Evolutionary conservation across 1,139 yeast species (phyloP), one percentile per base, ranked within the genome.

Genomic region (Arxiozyma slooffiae): DNA sequence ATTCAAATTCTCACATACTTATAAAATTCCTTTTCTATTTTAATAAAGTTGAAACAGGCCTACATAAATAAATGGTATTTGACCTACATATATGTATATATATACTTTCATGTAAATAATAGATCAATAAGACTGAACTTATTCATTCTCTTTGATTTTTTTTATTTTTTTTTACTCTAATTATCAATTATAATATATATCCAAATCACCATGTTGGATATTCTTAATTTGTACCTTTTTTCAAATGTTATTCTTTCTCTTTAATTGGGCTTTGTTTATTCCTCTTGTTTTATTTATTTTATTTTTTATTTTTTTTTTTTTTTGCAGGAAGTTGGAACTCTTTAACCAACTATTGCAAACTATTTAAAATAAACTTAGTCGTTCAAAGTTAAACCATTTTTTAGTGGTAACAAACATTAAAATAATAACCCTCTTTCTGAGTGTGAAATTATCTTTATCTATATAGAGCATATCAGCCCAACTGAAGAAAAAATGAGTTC

Each of bases 401-500:
- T n/a, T n/a, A n/a, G n/a, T n/a, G n/a, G n/a, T n/a, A n/a, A n/a
- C n/a, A n/a, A n/a, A n/a, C n/a, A n/a, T n/a, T n/a, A n/a, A n/a
- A n/a, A n/a, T n/a, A n/a, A n/a, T n/a, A n/a, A n/a, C n/a, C n/a
- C n/a, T n/a, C n/a, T n/a, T n/a, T n/a, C n/a, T n/a, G n/a, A n/a
- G n/a, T n/a, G 6, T 30, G 11, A n/a, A n/a, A 30, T 14, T 14
- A 14, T 5, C 36, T 11, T 9, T 30, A 11, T 6, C 3, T 11
- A 11, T 2, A 6, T 11, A 30, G 36, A 11, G 7, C n/a, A 14
- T 14, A 30, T 9, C 23, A 41, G 7, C 14, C 6, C 16, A n/a
- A 36, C n/a, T 37, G 24, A 44, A 9, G 21, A 8, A 17, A 16
- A 30, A 2, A 59, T 59, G 59, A 59, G 61, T 41, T 51, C 59